Percentiles rank a stretch among this genome's conserved stretches.
Conservation (phyloP, 2,329 filamentous ascomycete species). For the Aplosporella prunicola region DNA sequence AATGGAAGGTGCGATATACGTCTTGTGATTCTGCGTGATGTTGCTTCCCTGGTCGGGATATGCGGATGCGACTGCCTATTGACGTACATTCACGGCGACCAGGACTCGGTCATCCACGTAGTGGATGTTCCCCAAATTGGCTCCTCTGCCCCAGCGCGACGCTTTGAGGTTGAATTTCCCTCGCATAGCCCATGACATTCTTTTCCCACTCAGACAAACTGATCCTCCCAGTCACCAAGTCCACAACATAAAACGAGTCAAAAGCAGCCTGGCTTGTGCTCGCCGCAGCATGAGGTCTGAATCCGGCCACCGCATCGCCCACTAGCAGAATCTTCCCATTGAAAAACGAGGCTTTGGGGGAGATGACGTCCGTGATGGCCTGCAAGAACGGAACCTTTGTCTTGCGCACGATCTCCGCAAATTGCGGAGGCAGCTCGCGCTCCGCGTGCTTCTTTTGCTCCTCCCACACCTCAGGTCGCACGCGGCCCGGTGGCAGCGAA, state of each 20-base stretch:
- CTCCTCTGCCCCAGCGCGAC: conserved; percentile 32
- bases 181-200: conserved; percentile 28
- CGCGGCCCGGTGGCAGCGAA: conserved; percentile 36
- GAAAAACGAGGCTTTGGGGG: conserved; percentile 28
- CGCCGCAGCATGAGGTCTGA: conserved; percentile 38
- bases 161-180: conserved; percentile 28
- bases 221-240: conserved; percentile 31
- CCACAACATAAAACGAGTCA: conserved; percentile 33
- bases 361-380: conserved; percentile 36
- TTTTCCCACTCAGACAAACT: conserved; percentile 27
- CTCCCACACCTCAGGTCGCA: conserved; percentile 31
- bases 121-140: conserved; percentile 31
- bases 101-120: too few relatives aligned
- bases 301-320: conserved; percentile 39
- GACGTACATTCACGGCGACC: too few relatives aligned
- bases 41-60: too few relatives aligned
- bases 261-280: conserved; percentile 41
- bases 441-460: conserved; percentile 25
- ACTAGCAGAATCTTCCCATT: conserved; percentile 36
- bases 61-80: too few relatives aligned
- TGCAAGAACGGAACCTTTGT: conserved; percentile 38
- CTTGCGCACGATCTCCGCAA: conserved; percentile 32
- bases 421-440: conserved; percentile 29
- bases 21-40: too few relatives aligned
- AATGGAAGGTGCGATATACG: too few relatives aligned